phyloP scores from a whole-genome alignment of 495 filamentous ascomycete genomes.

The Bacidia gigantensis region DNA sequence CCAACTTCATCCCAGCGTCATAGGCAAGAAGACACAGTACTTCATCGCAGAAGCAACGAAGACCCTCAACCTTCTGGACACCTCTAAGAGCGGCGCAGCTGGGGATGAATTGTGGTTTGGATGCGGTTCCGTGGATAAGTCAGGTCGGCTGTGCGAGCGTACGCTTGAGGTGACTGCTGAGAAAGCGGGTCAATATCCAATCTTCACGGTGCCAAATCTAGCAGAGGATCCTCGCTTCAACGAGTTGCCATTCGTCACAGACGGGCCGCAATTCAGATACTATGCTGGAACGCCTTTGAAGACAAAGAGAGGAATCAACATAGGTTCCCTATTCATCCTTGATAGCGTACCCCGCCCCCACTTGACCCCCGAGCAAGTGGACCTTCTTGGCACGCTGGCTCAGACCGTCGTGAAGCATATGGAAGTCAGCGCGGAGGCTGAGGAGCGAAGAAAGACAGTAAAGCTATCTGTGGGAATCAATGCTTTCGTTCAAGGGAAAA shows the following conservation, averaged over 20 bases:
- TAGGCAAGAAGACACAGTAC: conserved; percentile 32
- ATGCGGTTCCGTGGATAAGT: conserved; percentile 27
- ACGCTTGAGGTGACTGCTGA: conserved; percentile 12
- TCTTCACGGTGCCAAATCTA: conserved; percentile 26
- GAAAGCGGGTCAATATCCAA: not conserved
- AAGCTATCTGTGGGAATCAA: conserved; percentile 48
- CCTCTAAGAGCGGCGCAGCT: conserved; percentile 21
- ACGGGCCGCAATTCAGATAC: conserved; percentile 30
- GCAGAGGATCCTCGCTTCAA: conserved; percentile 29
- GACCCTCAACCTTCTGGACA: conserved; percentile 24
- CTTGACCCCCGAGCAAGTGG: conserved; percentile 25
- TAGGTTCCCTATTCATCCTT: conserved; percentile 56
- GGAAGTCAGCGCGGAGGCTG: conserved; percentile 40
- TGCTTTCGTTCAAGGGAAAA: conserved; percentile 46
- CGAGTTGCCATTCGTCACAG: conserved; percentile 28
- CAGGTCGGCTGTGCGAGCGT: conserved; percentile 35
- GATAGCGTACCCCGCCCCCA: conserved; percentile 34
- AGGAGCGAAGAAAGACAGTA: conserved; percentile 42
- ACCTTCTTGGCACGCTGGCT: conserved; percentile 35
- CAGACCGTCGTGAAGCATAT: conserved; percentile 49
- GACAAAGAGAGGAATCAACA: conserved; percentile 51
- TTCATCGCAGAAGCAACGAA: conserved; percentile 42
- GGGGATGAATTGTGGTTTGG: conserved; percentile 34
- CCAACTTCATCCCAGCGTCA: conserved; percentile 18
- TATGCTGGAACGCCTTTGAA: conserved; percentile 45